Evolutionary conservation across 176 grass and related monocot species (phyloP).

Genomic region (Puya raimondii): DNA sequence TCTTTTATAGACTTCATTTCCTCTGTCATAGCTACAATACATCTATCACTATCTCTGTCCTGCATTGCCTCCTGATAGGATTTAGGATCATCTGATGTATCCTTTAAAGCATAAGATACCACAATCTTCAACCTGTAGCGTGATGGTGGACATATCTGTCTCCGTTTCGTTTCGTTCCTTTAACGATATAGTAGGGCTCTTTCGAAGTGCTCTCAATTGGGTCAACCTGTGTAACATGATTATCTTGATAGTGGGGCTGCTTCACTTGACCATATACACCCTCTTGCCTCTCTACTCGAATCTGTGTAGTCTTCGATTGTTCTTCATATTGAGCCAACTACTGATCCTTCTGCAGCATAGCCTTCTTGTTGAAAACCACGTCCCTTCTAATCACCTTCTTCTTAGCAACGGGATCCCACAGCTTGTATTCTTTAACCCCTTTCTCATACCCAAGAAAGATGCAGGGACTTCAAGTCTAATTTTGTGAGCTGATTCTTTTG

Average conservation of each 20-base stretch:
- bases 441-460: not conserved
- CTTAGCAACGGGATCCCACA: not conserved
- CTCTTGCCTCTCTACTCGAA: not conserved
- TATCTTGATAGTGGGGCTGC: not conserved
- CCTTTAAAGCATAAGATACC: not conserved
- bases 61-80: not conserved
- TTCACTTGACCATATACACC: not conserved
- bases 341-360: no score
- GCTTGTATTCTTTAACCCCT: not conserved
- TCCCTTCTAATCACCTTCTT: not conserved
- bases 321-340: no score
- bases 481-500: no score
- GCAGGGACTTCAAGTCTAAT: no score
- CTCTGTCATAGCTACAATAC: not conserved
- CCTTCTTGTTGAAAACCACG: no score
- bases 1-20: not conserved
- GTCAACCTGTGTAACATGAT: not conserved
- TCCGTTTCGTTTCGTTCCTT: not conserved
- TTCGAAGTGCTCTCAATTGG: not conserved
- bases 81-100: not conserved
- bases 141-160: not conserved
- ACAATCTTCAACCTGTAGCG: not conserved
- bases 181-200: not conserved
- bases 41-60: not conserved
- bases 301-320: not conserved